Evolutionary conservation across 257 asterid genomes (phyloP), one percentile per base, ranked within the genome.

Genomic region (Ophiorrhiza pumila): DNA sequence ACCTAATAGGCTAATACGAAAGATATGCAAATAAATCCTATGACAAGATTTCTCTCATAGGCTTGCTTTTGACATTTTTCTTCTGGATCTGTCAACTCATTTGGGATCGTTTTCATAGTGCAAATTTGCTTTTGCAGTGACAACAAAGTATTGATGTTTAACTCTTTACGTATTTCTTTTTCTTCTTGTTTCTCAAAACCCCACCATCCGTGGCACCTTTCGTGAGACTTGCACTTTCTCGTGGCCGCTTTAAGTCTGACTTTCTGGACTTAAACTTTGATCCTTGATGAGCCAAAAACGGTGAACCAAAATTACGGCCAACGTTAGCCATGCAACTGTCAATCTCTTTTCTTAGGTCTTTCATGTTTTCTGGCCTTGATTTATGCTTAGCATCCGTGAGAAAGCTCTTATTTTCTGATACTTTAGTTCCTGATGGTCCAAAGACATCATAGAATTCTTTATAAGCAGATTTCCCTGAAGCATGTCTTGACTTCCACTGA

Each of bases 401-500:
- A 76, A 94, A 94, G 79, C 64, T 87, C 17, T 71, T 89, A 64
- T 79, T 83, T 43, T 81, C 79, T 39, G 90, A 87, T 72, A 83
- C 78, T 75, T 79, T 84, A 57, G 76, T 73, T 35, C 79, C 91
- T 77, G 81, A 83, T 50, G 96, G 74, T 70, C 97, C 99, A 74
- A 92, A 95, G 63, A 79, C 79, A 72, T 82, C 93, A 68, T 80
- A 88, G 79, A 92, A 95, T 59, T 90, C 96, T 64, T 85, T 81
- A 82, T 84, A 87, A 56, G 85, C 81, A 61, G 94, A 87, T 78
- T 89, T 84, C 76, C 86, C 89, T 23, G 99, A 88, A 29, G 81
- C 74, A 80, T 85, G 96, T 78, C 88, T 87, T n/a, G 86, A 85
- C 85, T 85, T 90, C 99, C 97, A 95, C 73, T 85, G 87, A 32